Conservation (phyloP, 192 early-diverging fungal species). For the Gigaspora rosea region DNA sequence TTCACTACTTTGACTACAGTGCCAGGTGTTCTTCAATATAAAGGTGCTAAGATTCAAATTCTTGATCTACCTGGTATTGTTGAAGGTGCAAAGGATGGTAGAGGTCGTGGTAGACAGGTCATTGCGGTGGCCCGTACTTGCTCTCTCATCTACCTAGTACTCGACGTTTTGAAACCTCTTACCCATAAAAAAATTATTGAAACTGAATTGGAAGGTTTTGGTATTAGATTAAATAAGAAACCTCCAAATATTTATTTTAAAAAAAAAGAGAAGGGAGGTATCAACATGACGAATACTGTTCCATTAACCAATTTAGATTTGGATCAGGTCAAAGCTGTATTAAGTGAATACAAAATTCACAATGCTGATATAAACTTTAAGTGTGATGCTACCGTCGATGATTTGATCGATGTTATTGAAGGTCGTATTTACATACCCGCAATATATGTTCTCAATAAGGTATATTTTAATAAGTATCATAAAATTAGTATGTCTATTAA, state of each 20-base stretch:
- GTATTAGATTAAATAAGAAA: slow-evolving; percentile 95
- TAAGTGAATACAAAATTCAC: slow-evolving; percentile 94
- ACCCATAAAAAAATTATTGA: slow-evolving; percentile 95
- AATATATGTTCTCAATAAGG: slow-evolving; percentile 98
- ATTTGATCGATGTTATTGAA: slow-evolving; percentile 97
- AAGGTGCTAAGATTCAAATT: slow-evolving; percentile 98
- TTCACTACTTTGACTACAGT: slow-evolving; percentile 99
- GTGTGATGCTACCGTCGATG: slow-evolving; percentile 92
- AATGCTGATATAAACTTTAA: slow-evolving; percentile 96
- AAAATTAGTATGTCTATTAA: too few species aligned
- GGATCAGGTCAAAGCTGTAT: slow-evolving; percentile 91
- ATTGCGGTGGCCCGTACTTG: slow-evolving; percentile 97
- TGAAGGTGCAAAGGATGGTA: slow-evolving; percentile 98
- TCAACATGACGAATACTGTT: slow-evolving; percentile 93
- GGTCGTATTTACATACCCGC: slow-evolving; percentile 95
- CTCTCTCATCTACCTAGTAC: slow-evolving; percentile 93
- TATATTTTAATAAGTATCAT: slow-evolving; percentile 63
- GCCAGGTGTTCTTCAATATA: slow-evolving; percentile 93
- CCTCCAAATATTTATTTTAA: slow-evolving; percentile 94
- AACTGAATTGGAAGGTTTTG: slow-evolving; percentile 95
- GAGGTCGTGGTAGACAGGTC: slow-evolving; percentile 93
- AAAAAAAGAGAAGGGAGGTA: slow-evolving; percentile 98
- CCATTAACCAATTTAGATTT: slow-evolving; percentile 83
- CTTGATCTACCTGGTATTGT: slow-evolving; percentile 98
- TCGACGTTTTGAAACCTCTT: slow-evolving; percentile 96